A percentile compares a stretch with the other conserved stretches of the same genome.
Evolutionary conservation across 345 rosid genomes (phyloP).

Genomic region (Dovyalis caffra): DNA sequence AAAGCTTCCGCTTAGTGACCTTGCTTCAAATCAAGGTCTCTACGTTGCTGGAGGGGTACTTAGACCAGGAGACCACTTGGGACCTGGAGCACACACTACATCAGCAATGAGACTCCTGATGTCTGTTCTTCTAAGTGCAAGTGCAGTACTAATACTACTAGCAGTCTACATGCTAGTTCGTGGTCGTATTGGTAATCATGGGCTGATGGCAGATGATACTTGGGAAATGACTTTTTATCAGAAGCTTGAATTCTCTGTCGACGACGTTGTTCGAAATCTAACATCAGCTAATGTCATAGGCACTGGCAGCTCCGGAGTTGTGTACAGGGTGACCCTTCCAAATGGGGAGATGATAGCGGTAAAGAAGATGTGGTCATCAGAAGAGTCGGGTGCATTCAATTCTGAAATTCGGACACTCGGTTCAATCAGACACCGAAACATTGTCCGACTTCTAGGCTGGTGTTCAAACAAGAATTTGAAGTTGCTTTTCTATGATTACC

Average conservation of each 20-base stretch:
- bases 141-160: slow-evolving; percentile 58
- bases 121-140: slow-evolving; percentile 62
- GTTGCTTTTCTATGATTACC: slow-evolving; percentile 82
- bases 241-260: slow-evolving; percentile 77
- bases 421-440: slow-evolving; percentile 78
- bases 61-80: slow-evolving; percentile 39
- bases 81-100: slow-evolving; percentile 31
- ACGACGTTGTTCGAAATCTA: slow-evolving; percentile 57
- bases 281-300: slow-evolving; percentile 87
- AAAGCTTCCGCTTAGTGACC: slow-evolving; percentile 72
- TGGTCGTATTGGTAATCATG: slow-evolving; percentile 33
- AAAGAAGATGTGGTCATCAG: slow-evolving; percentile 91
- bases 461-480: slow-evolving; percentile 70
- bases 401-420: slow-evolving; percentile 86
- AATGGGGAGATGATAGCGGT: slow-evolving; percentile 80
- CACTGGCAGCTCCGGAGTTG: slow-evolving; percentile 96
- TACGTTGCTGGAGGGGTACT: slow-evolving; percentile 42
- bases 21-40: slow-evolving; percentile 68
- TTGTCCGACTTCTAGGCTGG: slow-evolving; percentile 83
- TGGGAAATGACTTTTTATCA: slow-evolving; percentile 88
- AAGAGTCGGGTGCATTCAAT: slow-evolving; percentile 73
- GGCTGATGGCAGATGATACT: slow-evolving; percentile 37
- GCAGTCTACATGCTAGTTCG: slow-evolving; percentile 58
- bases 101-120: slow-evolving; percentile 55
- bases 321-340: slow-evolving; percentile 65